phyloP scores from a whole-genome alignment of 2,329 filamentous ascomycete genomes.

The Penicillium hesseltinei region DNA sequence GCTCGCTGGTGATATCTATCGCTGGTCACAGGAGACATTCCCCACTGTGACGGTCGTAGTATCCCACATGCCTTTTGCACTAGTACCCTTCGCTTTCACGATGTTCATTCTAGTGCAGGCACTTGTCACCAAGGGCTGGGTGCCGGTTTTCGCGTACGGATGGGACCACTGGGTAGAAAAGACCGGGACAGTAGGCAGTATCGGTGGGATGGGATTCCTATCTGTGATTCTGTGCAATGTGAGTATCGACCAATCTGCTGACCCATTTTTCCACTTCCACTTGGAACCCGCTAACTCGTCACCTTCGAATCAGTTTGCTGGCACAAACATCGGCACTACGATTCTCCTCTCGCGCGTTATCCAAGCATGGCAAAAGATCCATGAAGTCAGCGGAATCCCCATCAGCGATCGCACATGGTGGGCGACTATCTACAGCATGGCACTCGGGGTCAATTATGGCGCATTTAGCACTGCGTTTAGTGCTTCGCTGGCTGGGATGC shows the following conservation, averaged over 20 bases:
- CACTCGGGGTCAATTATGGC: conserved; percentile 71
- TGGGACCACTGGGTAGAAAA: conserved; percentile 71
- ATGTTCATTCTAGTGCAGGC: conserved; percentile 76
- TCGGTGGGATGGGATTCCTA: conserved; percentile 72
- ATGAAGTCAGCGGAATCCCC: conserved; percentile 43
- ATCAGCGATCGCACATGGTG: conserved; percentile 68
- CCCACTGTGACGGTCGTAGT: conserved; percentile 66
- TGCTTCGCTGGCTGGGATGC: conserved; percentile 66
- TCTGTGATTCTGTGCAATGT: conserved; percentile 71
- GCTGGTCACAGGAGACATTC: conserved; percentile 68
- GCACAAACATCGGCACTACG: conserved; percentile 73
- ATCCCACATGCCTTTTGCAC: conserved; percentile 63
- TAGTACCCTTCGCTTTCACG: conserved; percentile 68
- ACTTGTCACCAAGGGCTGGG: conserved; percentile 71
- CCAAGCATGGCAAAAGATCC: conserved; percentile 65
- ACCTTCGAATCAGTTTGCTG: conserved; percentile 58
- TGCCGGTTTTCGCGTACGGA: conserved; percentile 68
- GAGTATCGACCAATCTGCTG: conserved; percentile 36
- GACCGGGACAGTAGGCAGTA: conserved; percentile 66
- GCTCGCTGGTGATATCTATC: conserved; percentile 45
- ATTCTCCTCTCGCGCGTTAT: conserved; percentile 70
- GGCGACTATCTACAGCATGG: conserved; percentile 73
- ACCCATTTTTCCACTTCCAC: neutral
- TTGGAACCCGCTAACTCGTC: conserved; percentile 8
- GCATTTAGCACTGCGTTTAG: conserved; percentile 72